Conservation (phyloP, 2,329 filamentous ascomycete species). For the Diaporthe ampelina region DNA sequence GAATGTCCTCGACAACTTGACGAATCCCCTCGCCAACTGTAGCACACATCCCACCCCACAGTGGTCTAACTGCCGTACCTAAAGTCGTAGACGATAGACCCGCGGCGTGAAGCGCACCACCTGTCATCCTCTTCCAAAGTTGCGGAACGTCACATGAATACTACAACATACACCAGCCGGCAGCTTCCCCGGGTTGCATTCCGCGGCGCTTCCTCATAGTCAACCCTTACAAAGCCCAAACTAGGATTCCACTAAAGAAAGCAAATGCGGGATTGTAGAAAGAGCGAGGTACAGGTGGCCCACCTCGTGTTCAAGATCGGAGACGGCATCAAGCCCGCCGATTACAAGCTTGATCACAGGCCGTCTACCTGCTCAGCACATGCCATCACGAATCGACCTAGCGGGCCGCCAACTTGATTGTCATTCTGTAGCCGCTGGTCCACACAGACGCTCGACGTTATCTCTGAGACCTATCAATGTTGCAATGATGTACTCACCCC, state of each 20-base stretch:
- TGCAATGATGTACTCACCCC: background rate
- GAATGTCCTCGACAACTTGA: background rate
- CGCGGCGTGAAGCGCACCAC: too few relatives aligned
- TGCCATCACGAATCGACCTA: too few relatives aligned
- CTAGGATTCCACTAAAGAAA: background rate
- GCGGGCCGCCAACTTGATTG: background rate
- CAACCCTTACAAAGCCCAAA: too few relatives aligned
- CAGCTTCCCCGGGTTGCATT: background rate
- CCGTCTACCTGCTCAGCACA: background rate
- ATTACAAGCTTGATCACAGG: background rate
- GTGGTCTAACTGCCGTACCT: background rate
- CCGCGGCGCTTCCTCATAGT: background rate
- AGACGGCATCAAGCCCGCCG: background rate
- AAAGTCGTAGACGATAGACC: too few relatives aligned
- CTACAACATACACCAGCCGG: too few relatives aligned
- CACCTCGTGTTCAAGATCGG: background rate
- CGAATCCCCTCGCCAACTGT: background rate
- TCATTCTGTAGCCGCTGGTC: too few relatives aligned
- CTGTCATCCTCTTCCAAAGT: background rate
- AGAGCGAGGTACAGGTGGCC: background rate
- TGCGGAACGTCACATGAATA: background rate
- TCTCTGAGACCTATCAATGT: background rate
- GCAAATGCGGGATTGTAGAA: background rate
- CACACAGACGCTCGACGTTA: background rate
- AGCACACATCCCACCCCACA: too few relatives aligned